Evolutionary conservation across 176 grass and related monocot species (phyloP), one percentile per base, ranked within the genome.

Genomic region (Tillandsia leiboldiana): DNA sequence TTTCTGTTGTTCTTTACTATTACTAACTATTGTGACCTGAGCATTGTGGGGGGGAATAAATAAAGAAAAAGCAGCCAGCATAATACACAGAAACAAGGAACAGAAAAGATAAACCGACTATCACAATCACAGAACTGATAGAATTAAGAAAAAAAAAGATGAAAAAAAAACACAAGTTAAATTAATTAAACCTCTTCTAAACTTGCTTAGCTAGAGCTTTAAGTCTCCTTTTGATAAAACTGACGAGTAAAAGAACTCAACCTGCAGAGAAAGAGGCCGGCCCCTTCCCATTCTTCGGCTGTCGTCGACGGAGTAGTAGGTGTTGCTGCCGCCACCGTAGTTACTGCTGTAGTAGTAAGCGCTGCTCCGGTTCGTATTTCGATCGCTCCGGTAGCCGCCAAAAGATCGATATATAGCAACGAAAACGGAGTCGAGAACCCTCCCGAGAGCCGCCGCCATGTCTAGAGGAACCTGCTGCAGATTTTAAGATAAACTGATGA

Each of bases 201-300:
- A 12, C 49, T 47, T 23, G 29, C 54, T 48, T 10, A 22, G 20
- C 20, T 20, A 20, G 10, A 20, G 10, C 14, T 20, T 2, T 8
- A 13, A 3, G 1, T 24, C 9, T 8, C 4, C 2, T 48, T 33
- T 66, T 27, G 11, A 66, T 12, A 42, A 1, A 13, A 13, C 12
- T 48, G 20, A 24, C 1, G 9, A 23, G 23, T 12, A 20, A 61
- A 6, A 27, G 12, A 72, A 33, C 12, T 1, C 4, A 13, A 76
- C 73, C 73, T 76, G 73, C 64, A 76, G 20, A 15, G 73, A 66
- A 13, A 76, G 64, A 54, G 73, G 73, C 51, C 64, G 49, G 33
- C 73, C 73, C 51, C 48, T 76, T 50, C 49, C 27, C 63, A 76
- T 76, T 51, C 52, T 69, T 11, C 27, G 51, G 48, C 1, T 67